Evolutionary conservation across 495 filamentous ascomycete species (phyloP).

Genomic region (Aspergillus steynii): DNA sequence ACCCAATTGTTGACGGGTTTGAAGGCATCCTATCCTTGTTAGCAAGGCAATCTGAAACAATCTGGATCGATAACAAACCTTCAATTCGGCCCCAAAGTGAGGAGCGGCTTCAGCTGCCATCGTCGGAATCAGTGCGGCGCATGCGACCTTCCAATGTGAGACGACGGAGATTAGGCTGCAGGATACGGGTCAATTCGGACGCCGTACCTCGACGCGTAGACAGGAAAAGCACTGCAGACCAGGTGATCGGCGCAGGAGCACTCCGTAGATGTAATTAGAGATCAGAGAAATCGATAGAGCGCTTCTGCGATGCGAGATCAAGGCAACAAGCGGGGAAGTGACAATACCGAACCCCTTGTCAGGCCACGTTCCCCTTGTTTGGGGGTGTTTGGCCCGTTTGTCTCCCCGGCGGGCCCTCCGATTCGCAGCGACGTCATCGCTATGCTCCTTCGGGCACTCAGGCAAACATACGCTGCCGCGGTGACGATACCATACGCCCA

Average conservation of each 20-base stretch:
- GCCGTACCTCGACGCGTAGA: neutral
- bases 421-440: neutral
- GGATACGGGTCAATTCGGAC: neutral
- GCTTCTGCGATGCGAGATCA: neutral
- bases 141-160: slow-evolving; percentile 11
- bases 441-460: neutral
- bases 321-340: slow-evolving; percentile 39
- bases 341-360: slow-evolving; percentile 35
- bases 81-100: slow-evolving; percentile 86
- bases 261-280: too few species aligned
- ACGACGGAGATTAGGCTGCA: neutral
- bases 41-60: neutral
- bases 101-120: slow-evolving; percentile 80
- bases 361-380: slow-evolving; percentile 21
- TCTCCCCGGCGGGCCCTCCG: neutral
- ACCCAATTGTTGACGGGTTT: slow-evolving; percentile 92
- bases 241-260: neutral
- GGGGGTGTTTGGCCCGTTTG: neutral
- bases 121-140: slow-evolving; percentile 23
- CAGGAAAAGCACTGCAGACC: neutral
- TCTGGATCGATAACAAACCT: slow-evolving; percentile 53
- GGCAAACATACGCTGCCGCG: neutral
- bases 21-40: slow-evolving; percentile 74
- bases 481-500: neutral
- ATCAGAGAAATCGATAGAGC: too few species aligned